These are phyloP conservation scores for Leptographium wingfieldii DNA, from an alignment of 2,329 filamentous ascomycete genomes.

Conservation along the genomic window DNA sequence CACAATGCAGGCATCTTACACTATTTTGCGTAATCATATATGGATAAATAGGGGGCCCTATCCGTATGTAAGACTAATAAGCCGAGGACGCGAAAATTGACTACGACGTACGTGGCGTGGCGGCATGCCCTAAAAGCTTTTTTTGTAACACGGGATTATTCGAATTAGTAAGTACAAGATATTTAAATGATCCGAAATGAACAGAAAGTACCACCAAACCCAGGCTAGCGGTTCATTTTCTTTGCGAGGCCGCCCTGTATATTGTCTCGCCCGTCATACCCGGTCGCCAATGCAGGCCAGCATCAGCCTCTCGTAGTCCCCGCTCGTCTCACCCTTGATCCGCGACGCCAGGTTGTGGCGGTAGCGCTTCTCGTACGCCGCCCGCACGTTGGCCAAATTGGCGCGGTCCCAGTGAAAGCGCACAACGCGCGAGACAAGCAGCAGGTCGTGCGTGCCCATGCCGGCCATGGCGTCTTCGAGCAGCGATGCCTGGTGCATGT, in stretches of 20 bases:
- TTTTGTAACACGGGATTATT: neutral
- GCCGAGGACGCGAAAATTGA: neutral
- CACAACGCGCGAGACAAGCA: constrained; percentile 67
- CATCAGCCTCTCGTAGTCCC: constrained; percentile 68
- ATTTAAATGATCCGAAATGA: too few species aligned
- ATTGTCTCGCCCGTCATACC: constrained; percentile 10
- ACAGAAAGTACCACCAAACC: neutral
- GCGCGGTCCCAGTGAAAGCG: constrained; percentile 71
- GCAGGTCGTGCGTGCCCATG: constrained; percentile 70
- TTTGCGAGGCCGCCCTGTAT: neutral
- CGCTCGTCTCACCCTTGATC: constrained; percentile 72
- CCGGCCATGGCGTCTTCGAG: constrained; percentile 86
- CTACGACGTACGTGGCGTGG: neutral
- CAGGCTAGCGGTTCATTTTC: neutral
- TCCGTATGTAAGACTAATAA: neutral
- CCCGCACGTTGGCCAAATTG: constrained; percentile 65
- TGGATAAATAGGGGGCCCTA: neutral
- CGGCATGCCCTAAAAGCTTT: neutral
- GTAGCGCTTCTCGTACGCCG: constrained; percentile 62
- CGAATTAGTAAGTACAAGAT: too few species aligned
- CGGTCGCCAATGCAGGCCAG: constrained; percentile 49
- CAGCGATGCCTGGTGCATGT: constrained; percentile 67
- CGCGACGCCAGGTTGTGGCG: constrained; percentile 52
- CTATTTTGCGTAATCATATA: neutral
- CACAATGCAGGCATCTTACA: neutral